Evolutionary conservation across 2,329 filamentous ascomycete species (phyloP), one percentile per base, ranked within the genome.

Genomic region (Pestalotiopsis sp.): DNA sequence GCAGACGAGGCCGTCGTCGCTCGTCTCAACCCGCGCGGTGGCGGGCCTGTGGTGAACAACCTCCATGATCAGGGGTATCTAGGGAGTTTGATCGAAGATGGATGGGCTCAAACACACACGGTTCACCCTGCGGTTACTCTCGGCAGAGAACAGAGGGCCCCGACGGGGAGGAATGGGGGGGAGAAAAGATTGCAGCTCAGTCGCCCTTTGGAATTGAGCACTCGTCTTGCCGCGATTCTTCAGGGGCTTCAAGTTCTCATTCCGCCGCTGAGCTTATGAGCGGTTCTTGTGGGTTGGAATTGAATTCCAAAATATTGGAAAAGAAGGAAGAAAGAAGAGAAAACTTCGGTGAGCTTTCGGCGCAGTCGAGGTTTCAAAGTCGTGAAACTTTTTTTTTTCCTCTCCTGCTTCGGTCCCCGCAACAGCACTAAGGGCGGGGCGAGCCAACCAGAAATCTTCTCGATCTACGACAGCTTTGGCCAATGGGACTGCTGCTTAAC

Each of bases 1-100:
- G 80, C 92, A 92, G 84, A 97, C 88, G 77, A 93, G 86, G 68
- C 87, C 86, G 76, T 91, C 88, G 72, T 88, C 83, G 58, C 82
- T 79, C 70, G 79, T 77, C 72, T 81, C 84, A 72, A 89, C 83
- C 75, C 87, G 87, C 74, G 90, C 87, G 72, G 90, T 87, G 72
- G 91, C 90, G 62, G 91, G 90, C 62, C 85, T 81, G 72, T 84
- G 82, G 69, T 81, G 72, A 39, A 75, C 75, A 57, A 79, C 72
- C 38, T 79, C 75, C 82, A 84, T 84, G 31, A 41, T 72, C 68
- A 49, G 27, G 62, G 57, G 14, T n/a, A n/a, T 23, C 36, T 66
- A 66, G 57, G 20, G 36, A 31, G 27, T n/a, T 25, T 38, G 38
- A 27, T 45, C 23, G 36, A 45, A 25, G 61, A 25, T 36, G 13